phyloP scores from a whole-genome alignment of 2,329 filamentous ascomycete genomes.

The Colletotrichum sojae region DNA sequence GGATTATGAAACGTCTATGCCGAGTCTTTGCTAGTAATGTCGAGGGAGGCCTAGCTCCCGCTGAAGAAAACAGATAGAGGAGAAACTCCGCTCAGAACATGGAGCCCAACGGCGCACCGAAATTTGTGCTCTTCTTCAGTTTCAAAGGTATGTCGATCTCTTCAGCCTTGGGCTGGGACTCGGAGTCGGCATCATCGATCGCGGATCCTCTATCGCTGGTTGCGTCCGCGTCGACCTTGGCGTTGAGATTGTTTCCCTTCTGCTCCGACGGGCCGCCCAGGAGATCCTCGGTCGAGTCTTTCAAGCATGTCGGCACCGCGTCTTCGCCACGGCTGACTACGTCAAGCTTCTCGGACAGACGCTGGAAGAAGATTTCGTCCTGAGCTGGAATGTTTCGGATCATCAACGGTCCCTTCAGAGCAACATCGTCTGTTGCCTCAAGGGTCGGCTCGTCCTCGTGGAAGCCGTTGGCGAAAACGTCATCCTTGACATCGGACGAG shows the following conservation, averaged over 20 bases:
- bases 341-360: conserved; percentile 66
- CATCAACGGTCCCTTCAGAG: conserved; percentile 67
- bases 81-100: conserved; percentile 29
- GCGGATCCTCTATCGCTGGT: conserved; percentile 35
- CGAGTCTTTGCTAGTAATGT: background rate
- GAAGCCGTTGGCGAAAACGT: conserved; percentile 33
- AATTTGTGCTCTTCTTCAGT: conserved; percentile 58
- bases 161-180: conserved; percentile 46
- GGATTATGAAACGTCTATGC: conserved; percentile 25
- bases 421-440: conserved; percentile 60
- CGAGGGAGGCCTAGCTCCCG: conserved; percentile 18
- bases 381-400: conserved; percentile 69
- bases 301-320: conserved; percentile 61
- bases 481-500: conserved; percentile 36
- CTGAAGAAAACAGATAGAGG: background rate
- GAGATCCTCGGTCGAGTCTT: conserved; percentile 50
- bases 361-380: conserved; percentile 68
- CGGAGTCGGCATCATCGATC: conserved; percentile 41
- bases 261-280: conserved; percentile 31
- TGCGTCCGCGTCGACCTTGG: conserved; percentile 31
- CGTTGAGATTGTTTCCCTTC: conserved; percentile 29
- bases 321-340: conserved; percentile 63
- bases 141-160: conserved; percentile 62
- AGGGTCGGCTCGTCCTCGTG: conserved; percentile 48
- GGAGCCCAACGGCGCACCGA: conserved; percentile 40